A percentile compares a stretch with the other conserved stretches of the same genome.
Evolutionary conservation across 1,284 basidiomycete genomes (phyloP).

Genomic region (Leccinum pachyderme): DNA sequence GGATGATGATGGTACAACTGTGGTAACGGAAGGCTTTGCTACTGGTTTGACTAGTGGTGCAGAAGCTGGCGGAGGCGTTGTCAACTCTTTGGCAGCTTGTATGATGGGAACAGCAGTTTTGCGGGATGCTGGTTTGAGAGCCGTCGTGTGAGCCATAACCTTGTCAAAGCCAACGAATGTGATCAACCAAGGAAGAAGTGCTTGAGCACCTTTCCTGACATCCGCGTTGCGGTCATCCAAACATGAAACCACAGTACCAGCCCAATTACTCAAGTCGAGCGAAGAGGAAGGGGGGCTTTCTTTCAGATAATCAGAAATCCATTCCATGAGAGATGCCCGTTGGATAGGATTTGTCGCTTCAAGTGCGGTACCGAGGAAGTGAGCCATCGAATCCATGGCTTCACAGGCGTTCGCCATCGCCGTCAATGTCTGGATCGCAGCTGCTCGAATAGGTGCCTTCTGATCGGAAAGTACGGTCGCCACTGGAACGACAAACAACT

Average conservation of each 20-base stretch:
- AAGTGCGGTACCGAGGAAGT: conserved; percentile 75
- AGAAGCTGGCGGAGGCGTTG: conserved; percentile 29
- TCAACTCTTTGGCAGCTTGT: conserved; percentile 63
- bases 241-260: conserved; percentile 69
- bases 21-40: conserved; percentile 18
- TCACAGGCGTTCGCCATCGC: conserved; percentile 87
- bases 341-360: conserved; percentile 90
- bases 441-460: conserved; percentile 82
- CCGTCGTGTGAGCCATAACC: conserved; percentile 83
- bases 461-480: conserved; percentile 90
- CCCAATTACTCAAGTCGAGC: conserved; percentile 78
- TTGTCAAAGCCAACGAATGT: conserved; percentile 78
- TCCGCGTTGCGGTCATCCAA: conserved; percentile 93
- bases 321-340: conserved; percentile 79
- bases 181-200: conserved; percentile 79
- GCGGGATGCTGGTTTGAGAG: conserved; percentile 90
- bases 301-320: conserved; percentile 83
- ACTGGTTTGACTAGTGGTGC: conserved; percentile 26
- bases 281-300: conserved; percentile 53
- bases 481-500: conserved; percentile 76
- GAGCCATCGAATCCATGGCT: conserved; percentile 78
- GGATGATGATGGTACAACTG: conserved; percentile 17
- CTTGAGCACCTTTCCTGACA: conserved; percentile 88
- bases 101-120: conserved; percentile 85
- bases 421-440: conserved; percentile 77